Base-by-base conservation (phyloP, 1,284 basidiomycete genomes). In the Stereum hirsutum region DNA sequence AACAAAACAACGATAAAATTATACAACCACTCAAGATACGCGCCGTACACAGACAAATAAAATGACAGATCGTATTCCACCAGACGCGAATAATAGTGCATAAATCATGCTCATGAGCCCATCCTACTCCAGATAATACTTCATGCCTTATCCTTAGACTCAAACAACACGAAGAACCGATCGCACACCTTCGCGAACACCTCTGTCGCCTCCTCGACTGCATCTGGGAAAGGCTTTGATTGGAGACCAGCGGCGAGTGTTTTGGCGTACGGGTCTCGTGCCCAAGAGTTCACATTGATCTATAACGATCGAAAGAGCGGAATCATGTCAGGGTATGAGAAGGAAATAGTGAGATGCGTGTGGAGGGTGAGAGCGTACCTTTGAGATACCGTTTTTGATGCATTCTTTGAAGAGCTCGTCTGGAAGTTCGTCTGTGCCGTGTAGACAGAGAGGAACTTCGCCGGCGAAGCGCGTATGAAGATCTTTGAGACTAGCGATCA, bases 221-320 rank as follows among this genome's bases (percentile, higher is more conserved):
- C 69, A 6, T 71, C 68, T 1, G 70, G 70, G 51, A 73, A 69
- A 0, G 69, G 56, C 46, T 62, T 66, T 2, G 53, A 56, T 42
- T 55, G 51, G 19, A 70, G 52, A 1, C 51, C 56, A 34, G 59
- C 55, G 0, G 59, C 55, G 7, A 73, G 51, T 0, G 51, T 44
- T 46, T 64, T 63, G 2, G 60, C 64, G 44, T 73, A 72, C 5
- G 64, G 64, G 53, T 72, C 68, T 21, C 69, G 64, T 1, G 58
- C 67, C 67, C 68, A 70, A 46, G 64, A 65, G 49, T 73, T 73
- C 44, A 73, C 61, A 42, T 73, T 73, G 43, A 73, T 65, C 66
- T 72, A 40, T 12, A 12, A 8, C 4, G 26, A n/a, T 24, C 5
- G 10, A 36, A 21, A 21, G 11, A 17, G 6, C 28, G 15, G 28